phyloP scores from a whole-genome alignment of 2,329 filamentous ascomycete genomes.

The Davidsoniella eucalypti region DNA sequence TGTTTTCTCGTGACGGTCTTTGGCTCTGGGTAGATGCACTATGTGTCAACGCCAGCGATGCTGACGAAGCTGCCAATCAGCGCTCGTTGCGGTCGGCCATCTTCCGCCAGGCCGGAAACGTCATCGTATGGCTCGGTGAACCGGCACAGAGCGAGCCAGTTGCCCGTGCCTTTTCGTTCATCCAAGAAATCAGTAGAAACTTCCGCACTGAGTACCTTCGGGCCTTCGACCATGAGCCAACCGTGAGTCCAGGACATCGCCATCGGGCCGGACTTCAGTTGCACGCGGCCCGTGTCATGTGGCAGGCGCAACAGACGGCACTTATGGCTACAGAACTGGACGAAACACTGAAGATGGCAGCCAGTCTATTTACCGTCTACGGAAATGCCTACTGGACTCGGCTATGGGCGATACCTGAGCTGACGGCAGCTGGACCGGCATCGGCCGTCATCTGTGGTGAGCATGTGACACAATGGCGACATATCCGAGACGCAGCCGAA shows the following conservation, averaged over 20 bases:
- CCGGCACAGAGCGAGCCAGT: slow-evolving; percentile 9
- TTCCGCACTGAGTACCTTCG: slow-evolving; percentile 9
- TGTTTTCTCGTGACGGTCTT: slow-evolving; percentile 12
- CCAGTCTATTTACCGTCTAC: slow-evolving; percentile 11
- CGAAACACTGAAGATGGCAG: slow-evolving; percentile 9
- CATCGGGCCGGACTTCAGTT: slow-evolving; percentile 9
- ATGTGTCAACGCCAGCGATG: slow-evolving; percentile 14
- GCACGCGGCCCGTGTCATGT: slow-evolving; percentile 7
- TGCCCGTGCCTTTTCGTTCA: slow-evolving; percentile 6
- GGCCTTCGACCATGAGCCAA: slow-evolving; percentile 8
- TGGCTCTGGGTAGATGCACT: slow-evolving; percentile 16
- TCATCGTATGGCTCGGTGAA: slow-evolving; percentile 15
- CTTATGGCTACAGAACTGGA: slow-evolving; percentile 7
- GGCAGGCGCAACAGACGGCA: slow-evolving; percentile 5
- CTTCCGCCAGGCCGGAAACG: slow-evolving; percentile 12
- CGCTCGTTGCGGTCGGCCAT: slow-evolving; percentile 11
- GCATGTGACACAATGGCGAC: slow-evolving; percentile 12
- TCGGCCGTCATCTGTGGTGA: slow-evolving; percentile 9
- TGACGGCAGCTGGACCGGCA: slow-evolving; percentile 1
- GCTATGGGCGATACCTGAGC: slow-evolving; percentile 8
- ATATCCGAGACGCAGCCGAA: slow-evolving; percentile 11
- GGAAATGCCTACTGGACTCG: slow-evolving; percentile 10
- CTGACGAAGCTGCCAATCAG: slow-evolving; percentile 12
- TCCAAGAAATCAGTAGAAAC: slow-evolving; percentile 10
- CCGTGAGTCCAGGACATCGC: slow-evolving; percentile 8